Evolutionary conservation across 2,329 filamentous ascomycete genomes (phyloP), one percentile per base, ranked within the genome.

Genomic region (Byssochlamys sp.): DNA sequence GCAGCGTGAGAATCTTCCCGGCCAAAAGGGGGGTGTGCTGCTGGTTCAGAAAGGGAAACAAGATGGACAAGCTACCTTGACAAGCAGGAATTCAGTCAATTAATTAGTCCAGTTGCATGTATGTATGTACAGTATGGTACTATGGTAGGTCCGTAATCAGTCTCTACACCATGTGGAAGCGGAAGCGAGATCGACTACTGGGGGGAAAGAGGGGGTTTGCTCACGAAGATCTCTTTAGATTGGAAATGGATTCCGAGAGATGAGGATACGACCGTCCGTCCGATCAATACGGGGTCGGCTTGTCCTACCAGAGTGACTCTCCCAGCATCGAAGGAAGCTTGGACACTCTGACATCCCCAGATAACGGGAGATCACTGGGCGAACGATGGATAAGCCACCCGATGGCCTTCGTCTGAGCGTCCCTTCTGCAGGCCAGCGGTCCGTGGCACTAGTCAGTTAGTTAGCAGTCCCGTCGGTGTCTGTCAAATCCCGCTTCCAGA

Each of bases 1-100:
- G 52, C 57, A 55, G 54, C 58, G 59, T 61, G 58, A 61, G 59
- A 39, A 57, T 39, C 51, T 25, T 29, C 19, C 19, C 26, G 54
- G 55, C 33, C 55, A 57, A 53, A 5, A 31, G 29, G 35, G 56
- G 59, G 59, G 57, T 57, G 59, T 54, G 57, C 53, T 54, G 57
- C 53, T 57, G 59, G 55, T 59, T 58, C 53, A 53, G 25, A 56
- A 33, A 56, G 10, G 28, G 51, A n/a, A n/a, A 25, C 19, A 25
- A 35, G 5, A 52, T 25, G 29, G 14, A 10, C 25, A 29, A 27
- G 49, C 29, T 11, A 52, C 6, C 27, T 28, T 19, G 24, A 27
- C 25, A 7, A 51, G 24, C 14, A 19, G 4, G 35, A 45, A n/a
- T 45, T 45, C 19, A 19, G 19, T 19, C 19, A 19, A 19, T 19